Base-by-base conservation (phyloP, 2,329 filamentous ascomycete genomes). In the Beauveria sp. region DNA sequence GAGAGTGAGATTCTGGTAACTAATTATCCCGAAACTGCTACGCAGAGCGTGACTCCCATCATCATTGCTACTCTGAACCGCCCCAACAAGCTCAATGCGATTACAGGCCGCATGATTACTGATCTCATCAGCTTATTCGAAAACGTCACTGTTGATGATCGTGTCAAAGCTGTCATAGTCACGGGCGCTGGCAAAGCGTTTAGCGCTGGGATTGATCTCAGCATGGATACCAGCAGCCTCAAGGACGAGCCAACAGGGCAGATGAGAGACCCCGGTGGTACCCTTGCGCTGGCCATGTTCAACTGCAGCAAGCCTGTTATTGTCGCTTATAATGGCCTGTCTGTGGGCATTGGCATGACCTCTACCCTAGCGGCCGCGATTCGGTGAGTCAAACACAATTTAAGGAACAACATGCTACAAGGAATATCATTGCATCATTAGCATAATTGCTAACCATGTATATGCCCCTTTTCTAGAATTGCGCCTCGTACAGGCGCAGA, bases 161-260 rank as follows among this genome's bases (percentile, higher is more conserved):
- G 73, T 2, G 77, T 88, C 53, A 80, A 80, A 58, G 83, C 81
- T 66, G 84, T 82, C 26, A 77, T 88, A 3, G 70, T 88, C 40
- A 87, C 85, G 0, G 86, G 86, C 20, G 72, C 75, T 0, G 85
- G 84, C 0, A 76, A 83, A 16, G 83, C 85, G 0, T 88, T 88
- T 67, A 88, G 84, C 69, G 84, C 85, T 0, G 86, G 86, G 6
- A 83, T 84, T 18, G 86, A 88, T 67, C 75, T 88, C 10, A 60
- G 57, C 40, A 60, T 60, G 57, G 57, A 60, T 18, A 60, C 57
- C 20, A 60, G 49, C 24, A 42, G 9, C 1, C 49, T 53, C 12
- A 45, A 46, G n/a, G 28, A 60, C 8, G 45, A 50, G 5, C n/a
- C 55, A 1, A 18, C 50, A 1, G 55, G 55, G 20, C 45, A 58